Conservation (phyloP, 257 asterid species). For the Solanum dulcamara region DNA sequence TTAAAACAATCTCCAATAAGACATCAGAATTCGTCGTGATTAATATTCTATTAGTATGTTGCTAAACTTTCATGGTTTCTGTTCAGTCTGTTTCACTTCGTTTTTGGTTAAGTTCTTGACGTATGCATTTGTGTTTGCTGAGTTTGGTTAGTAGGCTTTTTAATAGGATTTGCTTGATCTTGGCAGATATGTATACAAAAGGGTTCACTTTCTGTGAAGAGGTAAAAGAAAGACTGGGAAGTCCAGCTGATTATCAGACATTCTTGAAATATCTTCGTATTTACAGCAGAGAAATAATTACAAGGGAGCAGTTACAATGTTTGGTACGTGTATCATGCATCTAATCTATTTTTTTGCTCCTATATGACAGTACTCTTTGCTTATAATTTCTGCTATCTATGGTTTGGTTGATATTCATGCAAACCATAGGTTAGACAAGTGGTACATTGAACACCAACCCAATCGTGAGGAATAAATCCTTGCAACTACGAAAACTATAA, state of each 20-base stretch:
- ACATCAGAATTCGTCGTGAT: background rate
- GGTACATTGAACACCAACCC: no score
- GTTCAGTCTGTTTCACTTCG: background rate
- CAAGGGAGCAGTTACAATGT: slow-evolving; percentile 68
- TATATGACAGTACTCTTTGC: background rate
- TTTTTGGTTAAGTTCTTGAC: slow-evolving; percentile 44
- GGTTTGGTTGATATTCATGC: background rate
- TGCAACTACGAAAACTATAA: no score
- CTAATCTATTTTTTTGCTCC: background rate
- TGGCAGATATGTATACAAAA: slow-evolving; percentile 51
- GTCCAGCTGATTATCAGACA: slow-evolving; percentile 84
- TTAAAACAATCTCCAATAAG: background rate
- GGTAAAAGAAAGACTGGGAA: slow-evolving; percentile 74
- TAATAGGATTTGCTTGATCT: slow-evolving; percentile 9
- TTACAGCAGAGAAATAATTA: slow-evolving; percentile 83
- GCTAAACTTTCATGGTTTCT: no score
- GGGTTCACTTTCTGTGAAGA: slow-evolving; percentile 85
- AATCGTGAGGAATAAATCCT: no score
- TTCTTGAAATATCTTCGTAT: slow-evolving; percentile 90
- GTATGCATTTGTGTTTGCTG: background rate
- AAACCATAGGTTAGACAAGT: background rate
- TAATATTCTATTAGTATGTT: background rate
- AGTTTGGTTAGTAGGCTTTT: background rate
- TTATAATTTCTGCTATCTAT: background rate
- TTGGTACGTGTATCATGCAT: slow-evolving; percentile 45